phyloP scores from a whole-genome alignment of 2,329 filamentous ascomycete species.

The Clonostachys byssicola region DNA sequence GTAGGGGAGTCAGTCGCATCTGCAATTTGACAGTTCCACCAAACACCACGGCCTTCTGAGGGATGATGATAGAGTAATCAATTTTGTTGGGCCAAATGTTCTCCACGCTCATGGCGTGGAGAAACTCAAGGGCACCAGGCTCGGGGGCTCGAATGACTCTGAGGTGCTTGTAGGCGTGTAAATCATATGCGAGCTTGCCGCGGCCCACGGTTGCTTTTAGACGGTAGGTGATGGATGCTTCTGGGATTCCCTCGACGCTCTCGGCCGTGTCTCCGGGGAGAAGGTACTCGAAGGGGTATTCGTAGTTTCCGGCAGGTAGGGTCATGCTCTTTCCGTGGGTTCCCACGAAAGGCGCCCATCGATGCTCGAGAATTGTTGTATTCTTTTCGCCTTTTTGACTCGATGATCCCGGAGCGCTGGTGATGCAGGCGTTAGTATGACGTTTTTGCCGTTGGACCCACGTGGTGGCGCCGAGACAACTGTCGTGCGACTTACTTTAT shows the following conservation, averaged over 20 bases:
- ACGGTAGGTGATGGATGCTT: constrained; percentile 85
- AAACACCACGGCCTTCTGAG: constrained; percentile 91
- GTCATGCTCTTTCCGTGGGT: constrained; percentile 50
- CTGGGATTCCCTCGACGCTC: constrained; percentile 83
- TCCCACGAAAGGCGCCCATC: constrained; percentile 63
- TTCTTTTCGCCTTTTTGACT: constrained; percentile 56
- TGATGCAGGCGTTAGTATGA: constrained; percentile 14
- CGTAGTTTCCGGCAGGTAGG: constrained; percentile 72
- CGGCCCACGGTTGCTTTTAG: constrained; percentile 86
- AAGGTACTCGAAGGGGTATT: constrained; percentile 74
- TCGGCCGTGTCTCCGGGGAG: constrained; percentile 73
- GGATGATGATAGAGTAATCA: constrained; percentile 89
- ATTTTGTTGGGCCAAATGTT: constrained; percentile 98
- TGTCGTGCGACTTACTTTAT: constrained; percentile 47
- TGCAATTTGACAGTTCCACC: constrained; percentile 82
- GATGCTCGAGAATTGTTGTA: constrained; percentile 60
- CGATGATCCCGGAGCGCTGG: constrained; percentile 53
- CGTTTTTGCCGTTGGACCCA: background rate
- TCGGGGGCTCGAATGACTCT: constrained; percentile 76
- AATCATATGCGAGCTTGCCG: constrained; percentile 84
- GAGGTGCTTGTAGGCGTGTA: constrained; percentile 74
- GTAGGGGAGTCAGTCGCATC: constrained; percentile 80
- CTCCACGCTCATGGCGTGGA: constrained; percentile 91
- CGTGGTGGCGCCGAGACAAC: no score
- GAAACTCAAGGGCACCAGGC: constrained; percentile 69